These are phyloP conservation scores for Echinosophora koreensis DNA, from an alignment of 306 rosid genomes.

Conservation along the genomic window DNA sequence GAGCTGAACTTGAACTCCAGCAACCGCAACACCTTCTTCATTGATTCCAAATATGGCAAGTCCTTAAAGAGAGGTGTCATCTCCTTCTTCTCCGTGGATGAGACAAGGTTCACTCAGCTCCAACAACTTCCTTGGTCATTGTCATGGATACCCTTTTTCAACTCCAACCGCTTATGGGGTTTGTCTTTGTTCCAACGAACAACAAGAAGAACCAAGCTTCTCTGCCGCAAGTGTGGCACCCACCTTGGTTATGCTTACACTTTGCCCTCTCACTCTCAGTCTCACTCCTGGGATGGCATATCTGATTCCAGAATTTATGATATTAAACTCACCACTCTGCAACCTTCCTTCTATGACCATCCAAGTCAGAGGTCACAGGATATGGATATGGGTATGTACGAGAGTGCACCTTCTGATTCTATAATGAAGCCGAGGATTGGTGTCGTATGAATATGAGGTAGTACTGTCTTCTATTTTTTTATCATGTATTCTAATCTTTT, in stretches of 20 bases:
- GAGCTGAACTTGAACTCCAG: constrained; percentile 51
- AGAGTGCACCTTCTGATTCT: constrained; percentile 41
- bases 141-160: constrained; percentile 42
- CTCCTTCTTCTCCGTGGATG: constrained; percentile 51
- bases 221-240: constrained; percentile 45
- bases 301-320: constrained; percentile 51
- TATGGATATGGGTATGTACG: background rate
- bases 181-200: constrained; percentile 16
- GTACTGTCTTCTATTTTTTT: constrained; percentile 8
- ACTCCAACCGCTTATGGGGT: constrained; percentile 28
- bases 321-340: constrained; percentile 45
- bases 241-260: constrained; percentile 43
- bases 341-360: constrained; percentile 44
- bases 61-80: constrained; percentile 47
- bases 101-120: constrained; percentile 49
- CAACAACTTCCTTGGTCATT: constrained; percentile 33
- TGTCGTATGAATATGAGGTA: constrained; percentile 12
- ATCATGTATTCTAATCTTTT: constrained; percentile 1
- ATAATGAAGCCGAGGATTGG: background rate
- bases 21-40: constrained; percentile 43
- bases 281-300: constrained; percentile 53
- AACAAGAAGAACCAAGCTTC: constrained; percentile 42
- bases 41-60: constrained; percentile 41
- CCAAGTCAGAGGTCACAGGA: constrained; percentile 10
- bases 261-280: constrained; percentile 43